Evolutionary conservation across 169 alveolate genomes (phyloP).

Genomic region (Eimeria tenella): DNA sequence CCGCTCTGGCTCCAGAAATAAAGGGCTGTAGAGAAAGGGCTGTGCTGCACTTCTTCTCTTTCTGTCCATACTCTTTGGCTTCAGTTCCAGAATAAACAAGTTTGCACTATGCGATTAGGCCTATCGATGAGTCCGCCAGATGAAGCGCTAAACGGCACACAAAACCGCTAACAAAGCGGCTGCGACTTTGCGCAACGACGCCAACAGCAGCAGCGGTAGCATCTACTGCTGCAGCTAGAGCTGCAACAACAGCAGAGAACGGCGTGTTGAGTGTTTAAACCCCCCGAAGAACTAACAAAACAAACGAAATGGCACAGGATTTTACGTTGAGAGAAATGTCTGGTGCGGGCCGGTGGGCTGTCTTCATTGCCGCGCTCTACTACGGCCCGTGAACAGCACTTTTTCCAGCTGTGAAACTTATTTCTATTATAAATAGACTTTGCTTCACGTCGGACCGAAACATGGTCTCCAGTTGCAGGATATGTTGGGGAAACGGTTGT

Average conservation of each 20-base stretch:
- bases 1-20: slow-evolving; percentile 42
- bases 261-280: background rate
- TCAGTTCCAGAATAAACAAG: too few relatives aligned
- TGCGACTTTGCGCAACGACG: slow-evolving; percentile 33
- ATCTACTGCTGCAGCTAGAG: slow-evolving; percentile 26
- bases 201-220: slow-evolving; percentile 14
- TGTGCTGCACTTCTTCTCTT: background rate
- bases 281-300: too few relatives aligned
- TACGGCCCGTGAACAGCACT: too few relatives aligned
- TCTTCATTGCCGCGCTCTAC: too few relatives aligned
- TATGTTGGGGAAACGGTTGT: too few relatives aligned
- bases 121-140: background rate
- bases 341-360: too few relatives aligned
- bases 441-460: too few relatives aligned
- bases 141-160: background rate
- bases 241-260: background rate
- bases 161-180: background rate
- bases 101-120: background rate
- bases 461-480: too few relatives aligned
- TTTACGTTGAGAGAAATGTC: too few relatives aligned
- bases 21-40: slow-evolving; percentile 46
- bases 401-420: too few relatives aligned
- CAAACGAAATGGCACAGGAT: too few relatives aligned
- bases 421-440: too few relatives aligned
- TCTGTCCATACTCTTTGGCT: slow-evolving; percentile 5